Conservation (phyloP, 257 asterid genomes). For the Marsdenia floribunda region DNA sequence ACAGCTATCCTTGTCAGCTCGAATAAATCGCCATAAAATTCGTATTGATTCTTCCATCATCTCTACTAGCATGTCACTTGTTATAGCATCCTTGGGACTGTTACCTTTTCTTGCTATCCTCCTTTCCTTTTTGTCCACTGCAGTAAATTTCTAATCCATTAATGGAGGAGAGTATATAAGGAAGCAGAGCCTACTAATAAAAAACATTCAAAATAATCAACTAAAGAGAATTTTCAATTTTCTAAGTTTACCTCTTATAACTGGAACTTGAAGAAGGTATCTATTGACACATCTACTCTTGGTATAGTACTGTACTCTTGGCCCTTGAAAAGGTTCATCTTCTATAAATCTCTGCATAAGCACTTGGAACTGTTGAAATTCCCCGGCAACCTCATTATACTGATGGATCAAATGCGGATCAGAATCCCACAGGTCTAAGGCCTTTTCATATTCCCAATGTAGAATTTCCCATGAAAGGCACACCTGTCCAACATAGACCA, state of each 20-base stretch:
- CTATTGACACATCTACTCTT: constrained; percentile 62
- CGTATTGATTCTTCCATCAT: constrained; percentile 87
- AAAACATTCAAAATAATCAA: background rate
- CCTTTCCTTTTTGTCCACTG: constrained; percentile 68
- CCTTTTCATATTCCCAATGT: constrained; percentile 78
- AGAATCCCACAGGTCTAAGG: constrained; percentile 64
- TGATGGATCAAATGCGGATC: constrained; percentile 52
- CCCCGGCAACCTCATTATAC: constrained; percentile 78
- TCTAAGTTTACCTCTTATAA: constrained; percentile 47
- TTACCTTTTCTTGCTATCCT: constrained; percentile 39
- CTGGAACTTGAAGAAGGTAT: constrained; percentile 86
- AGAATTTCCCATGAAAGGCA: constrained; percentile 97
- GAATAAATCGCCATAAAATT: constrained; percentile 77
- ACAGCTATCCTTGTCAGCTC: constrained; percentile 66
- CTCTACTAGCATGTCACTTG: constrained; percentile 75
- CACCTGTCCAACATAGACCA: constrained; percentile 80
- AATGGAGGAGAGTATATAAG: background rate
- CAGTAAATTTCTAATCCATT: background rate
- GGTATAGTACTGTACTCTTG: constrained; percentile 55
- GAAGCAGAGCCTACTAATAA: no score
- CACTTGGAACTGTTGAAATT: constrained; percentile 92
- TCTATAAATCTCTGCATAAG: constrained; percentile 77
- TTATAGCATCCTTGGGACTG: constrained; percentile 40
- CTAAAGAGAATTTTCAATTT: background rate
- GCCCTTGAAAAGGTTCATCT: constrained; percentile 82